Conservation (phyloP, 2,329 filamentous ascomycete species). For the Cyphellophora europaea region DNA sequence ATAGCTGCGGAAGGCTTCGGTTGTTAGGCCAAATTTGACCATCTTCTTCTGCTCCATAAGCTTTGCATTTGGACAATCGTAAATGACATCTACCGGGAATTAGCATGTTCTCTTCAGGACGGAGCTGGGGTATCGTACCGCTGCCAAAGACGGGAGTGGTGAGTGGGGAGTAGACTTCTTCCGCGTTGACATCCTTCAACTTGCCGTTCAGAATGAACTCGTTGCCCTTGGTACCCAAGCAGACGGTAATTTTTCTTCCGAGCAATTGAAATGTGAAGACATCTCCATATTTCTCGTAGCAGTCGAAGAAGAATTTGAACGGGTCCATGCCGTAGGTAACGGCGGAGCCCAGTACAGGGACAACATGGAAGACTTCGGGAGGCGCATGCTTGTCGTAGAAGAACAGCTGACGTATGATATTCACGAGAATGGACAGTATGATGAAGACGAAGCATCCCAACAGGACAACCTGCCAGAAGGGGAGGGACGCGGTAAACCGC, state of each 20-base stretch:
- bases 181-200: conserved; percentile 78
- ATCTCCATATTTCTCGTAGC: conserved; percentile 75
- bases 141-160: conserved; percentile 65
- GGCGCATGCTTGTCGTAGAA: conserved; percentile 71
- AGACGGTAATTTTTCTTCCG: conserved; percentile 82
- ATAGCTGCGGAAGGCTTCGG: conserved; percentile 57
- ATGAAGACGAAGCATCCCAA: conserved; percentile 39
- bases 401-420: conserved; percentile 70
- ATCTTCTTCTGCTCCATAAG: conserved; percentile 91
- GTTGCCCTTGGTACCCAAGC: conserved; percentile 71
- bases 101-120: not conserved
- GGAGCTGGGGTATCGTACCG: conserved; percentile 31
- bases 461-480: conserved; percentile 35
- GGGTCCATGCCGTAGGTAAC: conserved; percentile 87
- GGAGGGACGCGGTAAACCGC: conserved; percentile 37
- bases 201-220: conserved; percentile 90
- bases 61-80: conserved; percentile 83
- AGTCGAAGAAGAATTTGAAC: conserved; percentile 53
- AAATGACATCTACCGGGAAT: conserved; percentile 52
- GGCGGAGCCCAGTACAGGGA: conserved; percentile 75
- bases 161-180: conserved; percentile 79
- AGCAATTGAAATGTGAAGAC: conserved; percentile 83
- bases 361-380: conserved; percentile 55
- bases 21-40: conserved; percentile 55
- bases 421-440: conserved; percentile 56